phyloP scores from a whole-genome alignment of 2,329 filamentous ascomycete species.

The Keithomyces neogunnii region DNA sequence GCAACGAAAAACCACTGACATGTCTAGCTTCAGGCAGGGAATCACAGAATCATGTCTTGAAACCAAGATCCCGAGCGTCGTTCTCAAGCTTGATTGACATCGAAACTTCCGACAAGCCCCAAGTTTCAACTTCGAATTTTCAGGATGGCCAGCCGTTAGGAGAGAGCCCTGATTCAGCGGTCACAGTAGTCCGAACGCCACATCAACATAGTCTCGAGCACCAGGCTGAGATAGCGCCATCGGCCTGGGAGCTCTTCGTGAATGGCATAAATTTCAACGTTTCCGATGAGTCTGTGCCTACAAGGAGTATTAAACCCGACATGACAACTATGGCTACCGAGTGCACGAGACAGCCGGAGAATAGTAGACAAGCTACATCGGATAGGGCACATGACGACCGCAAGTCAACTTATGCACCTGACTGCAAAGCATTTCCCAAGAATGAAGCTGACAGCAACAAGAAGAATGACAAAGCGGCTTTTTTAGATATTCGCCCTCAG shows the following conservation, averaged over 20 bases:
- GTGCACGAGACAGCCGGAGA: background rate
- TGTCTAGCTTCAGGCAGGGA: conserved; percentile 1
- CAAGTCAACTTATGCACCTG: background rate
- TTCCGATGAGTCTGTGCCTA: conserved; percentile 2
- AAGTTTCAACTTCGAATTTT: background rate
- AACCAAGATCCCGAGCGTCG: background rate
- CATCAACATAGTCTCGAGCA: conserved; percentile 16
- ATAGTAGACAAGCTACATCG: background rate
- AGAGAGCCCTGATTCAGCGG: conserved; percentile 19
- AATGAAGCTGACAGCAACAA: background rate
- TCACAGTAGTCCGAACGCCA: conserved; percentile 30
- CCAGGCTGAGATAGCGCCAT: conserved; percentile 9
- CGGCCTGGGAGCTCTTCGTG: conserved; percentile 21
- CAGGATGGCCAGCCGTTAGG: background rate
- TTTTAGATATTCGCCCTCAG: conserved; percentile 27
- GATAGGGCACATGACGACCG: background rate
- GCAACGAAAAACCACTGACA: background rate
- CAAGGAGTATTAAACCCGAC: background rate
- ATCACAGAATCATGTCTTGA: background rate
- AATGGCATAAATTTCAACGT: conserved; percentile 22
- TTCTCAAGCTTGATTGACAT: conserved; percentile 3
- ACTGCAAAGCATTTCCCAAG: background rate
- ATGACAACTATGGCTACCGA: background rate
- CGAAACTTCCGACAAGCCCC: background rate
- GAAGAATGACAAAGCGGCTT: conserved; percentile 11